Conservation (phyloP, 192 early-diverging fungal species). For the Entomortierella lignicola region DNA sequence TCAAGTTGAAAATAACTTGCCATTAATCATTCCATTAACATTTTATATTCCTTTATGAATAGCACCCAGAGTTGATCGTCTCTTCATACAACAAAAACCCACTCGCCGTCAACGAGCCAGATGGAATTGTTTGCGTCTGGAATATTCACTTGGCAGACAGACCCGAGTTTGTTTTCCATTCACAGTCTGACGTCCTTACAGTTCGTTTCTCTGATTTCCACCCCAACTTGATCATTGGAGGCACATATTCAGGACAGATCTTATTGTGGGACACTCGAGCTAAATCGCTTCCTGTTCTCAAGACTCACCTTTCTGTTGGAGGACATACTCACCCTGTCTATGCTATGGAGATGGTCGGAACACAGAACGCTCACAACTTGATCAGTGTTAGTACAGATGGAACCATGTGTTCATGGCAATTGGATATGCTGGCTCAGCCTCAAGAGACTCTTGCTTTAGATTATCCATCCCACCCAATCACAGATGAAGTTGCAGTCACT, state of each 20-base stretch:
- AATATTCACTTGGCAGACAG: constrained; percentile 87
- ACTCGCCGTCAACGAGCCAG: constrained; percentile 86
- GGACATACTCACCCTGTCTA: constrained; percentile 99
- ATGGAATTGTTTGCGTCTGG: constrained; percentile 96
- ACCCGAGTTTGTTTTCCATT: constrained; percentile 95
- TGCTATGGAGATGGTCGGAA: constrained; percentile 89
- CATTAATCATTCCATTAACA: neutral
- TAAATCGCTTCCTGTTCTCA: constrained; percentile 89
- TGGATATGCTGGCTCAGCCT: constrained; percentile 98
- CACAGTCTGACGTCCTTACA: constrained; percentile 91
- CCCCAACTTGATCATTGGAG: constrained; percentile 92
- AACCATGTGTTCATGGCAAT: constrained; percentile 94
- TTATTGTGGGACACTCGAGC: constrained; percentile 96
- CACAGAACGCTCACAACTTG: constrained; percentile 94
- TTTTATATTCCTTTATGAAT: neutral
- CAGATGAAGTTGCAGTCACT: constrained; percentile 95
- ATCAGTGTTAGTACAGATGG: constrained; percentile 97
- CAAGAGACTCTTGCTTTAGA: constrained; percentile 89
- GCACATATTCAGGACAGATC: constrained; percentile 98
- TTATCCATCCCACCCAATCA: constrained; percentile 79
- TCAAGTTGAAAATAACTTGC: neutral
- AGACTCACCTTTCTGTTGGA: constrained; percentile 90
- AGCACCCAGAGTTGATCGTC: constrained; percentile 90
- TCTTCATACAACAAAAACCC: constrained; percentile 95
- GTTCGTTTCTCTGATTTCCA: constrained; percentile 94